Percentiles rank a stretch among this genome's conserved stretches.
phyloP scores from a whole-genome alignment of 768 basidiomycete genomes.

The Amanita thiersii region DNA sequence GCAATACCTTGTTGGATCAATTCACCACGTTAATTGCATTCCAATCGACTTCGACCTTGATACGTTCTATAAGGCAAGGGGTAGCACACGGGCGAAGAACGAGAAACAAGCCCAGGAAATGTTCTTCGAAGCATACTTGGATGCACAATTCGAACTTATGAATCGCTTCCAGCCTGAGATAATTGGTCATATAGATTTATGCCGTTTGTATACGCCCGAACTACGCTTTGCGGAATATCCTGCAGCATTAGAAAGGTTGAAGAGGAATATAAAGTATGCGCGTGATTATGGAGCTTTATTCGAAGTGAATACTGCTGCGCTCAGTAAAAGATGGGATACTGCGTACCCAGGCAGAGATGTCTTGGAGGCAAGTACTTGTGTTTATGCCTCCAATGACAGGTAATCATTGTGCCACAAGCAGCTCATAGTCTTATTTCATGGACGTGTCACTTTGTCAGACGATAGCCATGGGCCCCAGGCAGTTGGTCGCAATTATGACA shows the following conservation, averaged over 20 bases:
- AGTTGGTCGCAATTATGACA: slow-evolving; percentile 81
- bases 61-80: slow-evolving; percentile 60
- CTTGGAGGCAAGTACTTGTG: slow-evolving; percentile 41
- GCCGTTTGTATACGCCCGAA: slow-evolving; percentile 72
- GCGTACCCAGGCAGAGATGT: slow-evolving; percentile 82
- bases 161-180: slow-evolving; percentile 73
- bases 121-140: slow-evolving; percentile 71
- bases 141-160: slow-evolving; percentile 73
- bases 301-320: slow-evolving; percentile 88
- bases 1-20: slow-evolving; percentile 86
- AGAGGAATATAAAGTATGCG: slow-evolving; percentile 68
- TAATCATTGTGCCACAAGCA: slow-evolving; percentile 21
- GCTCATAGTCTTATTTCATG: slow-evolving; percentile 63
- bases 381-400: slow-evolving; percentile 6
- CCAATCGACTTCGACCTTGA: slow-evolving; percentile 88
- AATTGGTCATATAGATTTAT: slow-evolving; percentile 91
- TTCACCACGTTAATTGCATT: slow-evolving; percentile 83
- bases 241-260: slow-evolving; percentile 52
- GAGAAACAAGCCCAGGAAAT: slow-evolving; percentile 27
- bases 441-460: slow-evolving; percentile 83
- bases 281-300: slow-evolving; percentile 84
- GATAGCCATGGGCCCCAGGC: slow-evolving; percentile 90
- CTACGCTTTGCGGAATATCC: slow-evolving; percentile 50
- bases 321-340: slow-evolving; percentile 83
- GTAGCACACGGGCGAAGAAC: slow-evolving; percentile 23